Base-by-base conservation (phyloP, 805 yeast species). In the Zygotorulaspora sp. region DNA sequence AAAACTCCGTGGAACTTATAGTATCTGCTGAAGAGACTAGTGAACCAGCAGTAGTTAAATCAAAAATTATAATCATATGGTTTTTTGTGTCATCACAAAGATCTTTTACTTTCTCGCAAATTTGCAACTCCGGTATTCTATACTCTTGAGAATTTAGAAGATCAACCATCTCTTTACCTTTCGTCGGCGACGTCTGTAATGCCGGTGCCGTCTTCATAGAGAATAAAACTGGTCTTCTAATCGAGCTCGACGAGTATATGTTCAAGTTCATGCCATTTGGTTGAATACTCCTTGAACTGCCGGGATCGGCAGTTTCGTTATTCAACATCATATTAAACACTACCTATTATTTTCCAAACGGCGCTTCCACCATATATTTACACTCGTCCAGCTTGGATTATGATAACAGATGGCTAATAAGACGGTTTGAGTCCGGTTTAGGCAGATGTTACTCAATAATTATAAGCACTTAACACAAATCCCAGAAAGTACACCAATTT, bases 41-140 rank as follows among this genome's bases (percentile, higher is more conserved):
- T n/a, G 44, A 38, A 7, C 50, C 57, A 26, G 44, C 43, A 7
- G 53, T 48, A 6, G 57, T 47, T 21, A 53, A 25, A 34, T 56
- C 59, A 26, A 50, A 35, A 13, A 53, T 43, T 26, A 55, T 32
- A 4, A 51, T 29, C 19, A 42, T 43, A 27, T 43, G 38, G 16
- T 36, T 33, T 14, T 44, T 36, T 12, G 12, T 32, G 4, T 30
- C 40, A 12, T 25, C 30, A n/a, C 31, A 16, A 10, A 17, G 12
- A 10, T 29, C 30, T 10, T 41, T 21, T 3, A 40, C 42, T 23
- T 30, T 36, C 11, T 31, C 18, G 16, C 46, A 43, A 4, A 36
- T 43, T 24, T 41, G 39, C n/a, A 45, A 23, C 18, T 35, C 40
- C 5, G 41, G 36, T 12, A 45, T 43, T 14, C 42, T 41, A 30